Evolutionary conservation across 352 stramenopile genomes (phyloP).

Genomic region (Globisporangium sylvaticum): DNA sequence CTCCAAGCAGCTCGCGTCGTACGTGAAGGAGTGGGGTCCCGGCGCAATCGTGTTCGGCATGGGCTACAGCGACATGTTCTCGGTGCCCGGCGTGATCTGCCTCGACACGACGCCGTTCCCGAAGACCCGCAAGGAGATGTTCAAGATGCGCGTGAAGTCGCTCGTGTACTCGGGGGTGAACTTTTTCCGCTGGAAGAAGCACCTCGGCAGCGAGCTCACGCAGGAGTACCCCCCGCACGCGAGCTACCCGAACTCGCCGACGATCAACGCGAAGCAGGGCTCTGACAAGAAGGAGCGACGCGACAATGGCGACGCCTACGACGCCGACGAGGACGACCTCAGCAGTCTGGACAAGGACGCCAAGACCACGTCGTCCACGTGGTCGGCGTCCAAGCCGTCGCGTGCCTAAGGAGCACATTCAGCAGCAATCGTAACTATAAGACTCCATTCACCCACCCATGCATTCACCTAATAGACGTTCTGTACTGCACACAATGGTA

Average conservation of each 20-base stretch:
- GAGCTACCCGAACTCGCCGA: conserved; percentile 17
- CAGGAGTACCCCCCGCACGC: conserved; percentile 50
- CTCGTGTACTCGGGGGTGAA: conserved; percentile 65
- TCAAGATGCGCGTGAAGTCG: conserved; percentile 78
- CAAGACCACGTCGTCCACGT: conserved; percentile 14
- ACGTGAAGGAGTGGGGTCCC: conserved; percentile 85
- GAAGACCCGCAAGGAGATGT: conserved; percentile 57
- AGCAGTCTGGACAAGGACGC: background rate
- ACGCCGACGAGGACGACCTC: background rate
- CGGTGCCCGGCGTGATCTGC: conserved; percentile 72
- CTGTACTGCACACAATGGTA: background rate
- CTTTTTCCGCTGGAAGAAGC: conserved; percentile 73
- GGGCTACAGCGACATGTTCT: conserved; percentile 87
- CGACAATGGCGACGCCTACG: background rate
- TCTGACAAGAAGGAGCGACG: background rate
- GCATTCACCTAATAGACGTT: background rate
- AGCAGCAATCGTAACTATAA: conserved; percentile 3
- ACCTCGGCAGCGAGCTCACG: conserved; percentile 71
- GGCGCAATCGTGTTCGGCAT: conserved; percentile 85
- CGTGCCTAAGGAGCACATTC: background rate
- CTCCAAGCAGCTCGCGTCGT: conserved; percentile 73
- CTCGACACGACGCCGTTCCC: conserved; percentile 82
- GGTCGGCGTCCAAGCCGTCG: conserved; percentile 11
- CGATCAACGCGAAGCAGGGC: conserved; percentile 14
- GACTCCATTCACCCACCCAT: background rate